These are phyloP conservation scores for Stevia rebaudiana DNA, from an alignment of 140 eudicot genomes.

Conservation along the genomic window DNA sequence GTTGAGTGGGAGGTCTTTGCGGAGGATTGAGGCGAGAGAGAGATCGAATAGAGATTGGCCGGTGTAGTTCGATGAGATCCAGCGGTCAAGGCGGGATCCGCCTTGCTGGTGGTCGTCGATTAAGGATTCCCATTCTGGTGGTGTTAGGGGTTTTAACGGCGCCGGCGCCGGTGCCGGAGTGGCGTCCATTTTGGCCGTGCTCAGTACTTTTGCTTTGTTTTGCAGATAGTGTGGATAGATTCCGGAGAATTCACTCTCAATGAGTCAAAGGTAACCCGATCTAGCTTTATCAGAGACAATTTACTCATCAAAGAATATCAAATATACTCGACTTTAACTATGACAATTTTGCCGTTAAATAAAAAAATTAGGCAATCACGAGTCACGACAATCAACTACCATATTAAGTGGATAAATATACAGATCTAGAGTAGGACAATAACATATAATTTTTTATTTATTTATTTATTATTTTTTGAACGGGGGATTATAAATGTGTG, in stretches of 20 bases:
- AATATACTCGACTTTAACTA: too few relatives aligned
- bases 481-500: too few relatives aligned
- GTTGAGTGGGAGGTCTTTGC: conserved; percentile 50
- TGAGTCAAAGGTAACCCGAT: too few relatives aligned
- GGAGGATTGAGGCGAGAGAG: conserved; percentile 61
- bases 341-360: too few relatives aligned
- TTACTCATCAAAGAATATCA: too few relatives aligned
- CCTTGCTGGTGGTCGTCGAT: conserved; percentile 84
- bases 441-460: too few relatives aligned
- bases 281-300: too few relatives aligned
- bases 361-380: too few relatives aligned
- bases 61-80: conserved; percentile 39
- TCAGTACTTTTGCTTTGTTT: conserved; percentile 4
- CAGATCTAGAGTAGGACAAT: too few relatives aligned
- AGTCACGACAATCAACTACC: too few relatives aligned
- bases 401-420: too few relatives aligned
- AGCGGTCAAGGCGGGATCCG: conserved; percentile 41
- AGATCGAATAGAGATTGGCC: conserved; percentile 52
- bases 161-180: conserved; percentile 32
- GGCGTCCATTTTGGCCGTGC: conserved; percentile 29
- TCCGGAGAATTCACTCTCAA: background rate
- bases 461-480: too few relatives aligned
- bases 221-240: background rate
- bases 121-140: conserved; percentile 73
- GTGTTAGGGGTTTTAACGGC: conserved; percentile 50